These are phyloP conservation scores for Jatropha multifida DNA, from an alignment of 441 rosid genomes.

Conservation along the genomic window DNA sequence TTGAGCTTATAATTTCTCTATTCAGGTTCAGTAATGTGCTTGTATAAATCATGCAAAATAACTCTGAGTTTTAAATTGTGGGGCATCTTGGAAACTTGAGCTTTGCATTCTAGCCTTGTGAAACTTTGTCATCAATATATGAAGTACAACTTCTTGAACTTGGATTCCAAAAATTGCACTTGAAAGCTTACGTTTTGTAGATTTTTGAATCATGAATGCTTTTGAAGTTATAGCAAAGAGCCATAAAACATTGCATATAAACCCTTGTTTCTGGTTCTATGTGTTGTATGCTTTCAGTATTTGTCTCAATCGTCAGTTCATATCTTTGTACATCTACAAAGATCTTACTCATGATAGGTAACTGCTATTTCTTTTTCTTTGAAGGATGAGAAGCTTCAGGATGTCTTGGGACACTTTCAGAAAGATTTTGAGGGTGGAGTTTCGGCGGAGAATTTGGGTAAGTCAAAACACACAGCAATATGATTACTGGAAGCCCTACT, in stretches of 20 bases:
- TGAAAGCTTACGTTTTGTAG: background rate
- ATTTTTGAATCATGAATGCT: conserved; percentile 12
- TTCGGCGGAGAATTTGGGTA: conserved; percentile 68
- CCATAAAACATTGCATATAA: background rate
- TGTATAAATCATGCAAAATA: background rate
- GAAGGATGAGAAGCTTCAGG: conserved; percentile 70
- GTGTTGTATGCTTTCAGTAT: background rate
- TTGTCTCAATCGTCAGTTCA: conserved; percentile 4
- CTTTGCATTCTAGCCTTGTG: background rate
- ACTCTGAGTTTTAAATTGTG: background rate
- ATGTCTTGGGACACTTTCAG: conserved; percentile 76
- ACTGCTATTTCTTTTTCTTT: conserved; percentile 25
- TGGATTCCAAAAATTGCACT: background rate
- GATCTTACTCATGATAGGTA: conserved; percentile 11
- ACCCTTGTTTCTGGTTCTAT: background rate
- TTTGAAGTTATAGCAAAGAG: conserved; percentile 11
- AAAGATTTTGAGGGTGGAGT: conserved; percentile 65
- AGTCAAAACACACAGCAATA: conserved; percentile 40
- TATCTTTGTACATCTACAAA: conserved; percentile 8
- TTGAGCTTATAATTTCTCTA: background rate
- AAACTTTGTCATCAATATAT: conserved; percentile 8
- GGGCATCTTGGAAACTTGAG: conserved; percentile 3
- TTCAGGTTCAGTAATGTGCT: background rate
- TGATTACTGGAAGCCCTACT: conserved; percentile 33
- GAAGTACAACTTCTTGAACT: background rate